Evolutionary conservation across 495 filamentous ascomycete species (phyloP).

Genomic region (Opeltia flavorubescens): DNA sequence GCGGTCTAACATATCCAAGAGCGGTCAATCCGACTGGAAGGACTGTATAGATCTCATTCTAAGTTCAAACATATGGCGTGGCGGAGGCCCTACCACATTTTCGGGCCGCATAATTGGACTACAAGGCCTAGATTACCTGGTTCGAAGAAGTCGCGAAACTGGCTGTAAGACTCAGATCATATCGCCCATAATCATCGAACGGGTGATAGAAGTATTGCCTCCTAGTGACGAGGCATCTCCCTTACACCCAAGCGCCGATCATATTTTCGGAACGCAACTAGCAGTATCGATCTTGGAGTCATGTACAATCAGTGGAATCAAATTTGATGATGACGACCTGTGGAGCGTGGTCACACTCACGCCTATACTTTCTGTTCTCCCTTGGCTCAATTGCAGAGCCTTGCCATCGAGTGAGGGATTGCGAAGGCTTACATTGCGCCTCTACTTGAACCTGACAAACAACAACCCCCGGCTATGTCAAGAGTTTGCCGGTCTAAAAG

Average conservation of each 20-base stretch:
- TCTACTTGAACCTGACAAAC: slow-evolving; percentile 81
- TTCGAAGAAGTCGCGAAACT: slow-evolving; percentile 35
- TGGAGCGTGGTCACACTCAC: slow-evolving; percentile 8
- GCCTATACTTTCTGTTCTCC: slow-evolving; percentile 9
- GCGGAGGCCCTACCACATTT: slow-evolving; percentile 32
- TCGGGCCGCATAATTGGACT: slow-evolving; percentile 51
- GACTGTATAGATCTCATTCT: slow-evolving; percentile 35
- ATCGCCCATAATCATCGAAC: slow-evolving; percentile 31
- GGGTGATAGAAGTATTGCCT: slow-evolving; percentile 34
- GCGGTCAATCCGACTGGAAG: slow-evolving; percentile 36
- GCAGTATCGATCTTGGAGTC: slow-evolving; percentile 53
- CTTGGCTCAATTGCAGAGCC: slow-evolving; percentile 6
- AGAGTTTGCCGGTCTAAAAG: slow-evolving; percentile 41
- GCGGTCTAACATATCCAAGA: slow-evolving; percentile 54
- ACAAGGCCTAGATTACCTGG: slow-evolving; percentile 47
- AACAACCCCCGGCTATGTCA: slow-evolving; percentile 55
- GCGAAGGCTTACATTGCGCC: slow-evolving; percentile 38
- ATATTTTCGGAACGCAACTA: slow-evolving; percentile 20
- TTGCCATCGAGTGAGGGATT: slow-evolving; percentile 8
- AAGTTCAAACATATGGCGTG: slow-evolving; percentile 41
- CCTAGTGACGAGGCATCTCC: background rate
- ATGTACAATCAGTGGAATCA: slow-evolving; percentile 26
- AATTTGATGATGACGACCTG: slow-evolving; percentile 15
- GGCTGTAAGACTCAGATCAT: slow-evolving; percentile 37
- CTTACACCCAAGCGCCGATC: slow-evolving; percentile 1